Conservation (phyloP, 108 stramenopile species). For the Cyclotella cryptica region DNA sequence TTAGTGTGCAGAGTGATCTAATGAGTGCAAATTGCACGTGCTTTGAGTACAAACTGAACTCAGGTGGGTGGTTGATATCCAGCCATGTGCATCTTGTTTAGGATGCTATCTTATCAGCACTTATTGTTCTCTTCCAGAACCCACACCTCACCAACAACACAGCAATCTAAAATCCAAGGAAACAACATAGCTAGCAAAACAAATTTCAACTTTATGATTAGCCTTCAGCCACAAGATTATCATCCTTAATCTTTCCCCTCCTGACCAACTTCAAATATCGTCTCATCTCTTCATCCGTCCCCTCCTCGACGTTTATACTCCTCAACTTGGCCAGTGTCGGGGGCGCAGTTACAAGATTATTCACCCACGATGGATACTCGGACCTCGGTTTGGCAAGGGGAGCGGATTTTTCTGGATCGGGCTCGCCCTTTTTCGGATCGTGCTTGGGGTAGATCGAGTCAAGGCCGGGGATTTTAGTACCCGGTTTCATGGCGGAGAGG, state of each 20-base stretch:
- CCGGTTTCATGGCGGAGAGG: slow-evolving; percentile 62
- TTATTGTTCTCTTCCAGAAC: no score
- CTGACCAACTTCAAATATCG: slow-evolving; percentile 72
- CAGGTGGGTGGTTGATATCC: no score
- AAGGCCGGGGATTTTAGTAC: slow-evolving; percentile 62
- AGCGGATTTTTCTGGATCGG: slow-evolving; percentile 35
- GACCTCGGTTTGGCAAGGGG: slow-evolving; percentile 47
- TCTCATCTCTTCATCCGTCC: slow-evolving; percentile 61
- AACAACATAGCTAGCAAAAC: neutral
- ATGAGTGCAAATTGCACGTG: no score
- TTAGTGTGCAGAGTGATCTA: no score
- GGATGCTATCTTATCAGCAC: no score
- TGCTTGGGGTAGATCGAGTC: slow-evolving; percentile 51
- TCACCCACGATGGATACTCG: slow-evolving; percentile 76
- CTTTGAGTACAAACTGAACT: no score
- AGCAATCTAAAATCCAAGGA: neutral
- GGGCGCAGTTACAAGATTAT: slow-evolving; percentile 45
- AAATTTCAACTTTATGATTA: neutral
- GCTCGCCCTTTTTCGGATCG: slow-evolving; percentile 36
- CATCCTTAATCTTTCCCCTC: slow-evolving; percentile 60
- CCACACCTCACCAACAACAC: neutral
- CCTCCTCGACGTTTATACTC: slow-evolving; percentile 66
- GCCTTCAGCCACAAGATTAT: slow-evolving; percentile 38
- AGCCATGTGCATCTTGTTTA: no score
- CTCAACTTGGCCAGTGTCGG: slow-evolving; percentile 66